phyloP scores from a whole-genome alignment of 441 rosid species.

The Francoa sonchifolia region DNA sequence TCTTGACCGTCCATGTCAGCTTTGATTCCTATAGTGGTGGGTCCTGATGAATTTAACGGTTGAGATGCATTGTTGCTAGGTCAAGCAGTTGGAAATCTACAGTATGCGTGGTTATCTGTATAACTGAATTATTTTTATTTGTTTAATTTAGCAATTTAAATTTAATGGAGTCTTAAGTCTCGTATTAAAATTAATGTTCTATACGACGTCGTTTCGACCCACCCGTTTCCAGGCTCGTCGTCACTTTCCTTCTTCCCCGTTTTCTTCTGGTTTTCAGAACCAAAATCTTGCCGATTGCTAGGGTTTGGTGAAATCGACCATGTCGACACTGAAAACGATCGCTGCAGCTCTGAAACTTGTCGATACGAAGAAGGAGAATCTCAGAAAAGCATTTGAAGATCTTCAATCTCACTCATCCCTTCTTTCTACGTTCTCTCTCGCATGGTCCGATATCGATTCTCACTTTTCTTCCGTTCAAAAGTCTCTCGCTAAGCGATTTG shows the following conservation, averaged over 20 bases:
- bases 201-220: neutral
- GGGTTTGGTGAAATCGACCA: slow-evolving; percentile 2
- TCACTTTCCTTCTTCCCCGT: neutral
- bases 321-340: slow-evolving; percentile 27
- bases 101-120: too few relatives aligned
- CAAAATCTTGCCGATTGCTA: neutral
- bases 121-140: too few relatives aligned
- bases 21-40: neutral
- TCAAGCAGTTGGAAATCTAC: too few relatives aligned
- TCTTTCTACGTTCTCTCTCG: slow-evolving; percentile 34
- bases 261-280: neutral
- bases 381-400: slow-evolving; percentile 50
- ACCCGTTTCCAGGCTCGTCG: neutral
- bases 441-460: slow-evolving; percentile 56
- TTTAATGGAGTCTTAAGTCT: too few relatives aligned
- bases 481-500: slow-evolving; percentile 30
- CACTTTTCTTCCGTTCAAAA: slow-evolving; percentile 42
- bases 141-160: too few relatives aligned
- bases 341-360: slow-evolving; percentile 37
- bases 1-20: slow-evolving; percentile 12
- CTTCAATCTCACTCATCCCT: slow-evolving; percentile 41
- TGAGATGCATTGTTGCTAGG: too few relatives aligned
- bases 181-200: too few relatives aligned
- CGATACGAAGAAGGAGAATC: slow-evolving; percentile 36
- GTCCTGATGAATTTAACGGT: slow-evolving; percentile 10